Evolutionary conservation across 768 basidiomycete genomes (phyloP), one percentile per base, ranked within the genome.

Genomic region (Rossbeevera mucosa): DNA sequence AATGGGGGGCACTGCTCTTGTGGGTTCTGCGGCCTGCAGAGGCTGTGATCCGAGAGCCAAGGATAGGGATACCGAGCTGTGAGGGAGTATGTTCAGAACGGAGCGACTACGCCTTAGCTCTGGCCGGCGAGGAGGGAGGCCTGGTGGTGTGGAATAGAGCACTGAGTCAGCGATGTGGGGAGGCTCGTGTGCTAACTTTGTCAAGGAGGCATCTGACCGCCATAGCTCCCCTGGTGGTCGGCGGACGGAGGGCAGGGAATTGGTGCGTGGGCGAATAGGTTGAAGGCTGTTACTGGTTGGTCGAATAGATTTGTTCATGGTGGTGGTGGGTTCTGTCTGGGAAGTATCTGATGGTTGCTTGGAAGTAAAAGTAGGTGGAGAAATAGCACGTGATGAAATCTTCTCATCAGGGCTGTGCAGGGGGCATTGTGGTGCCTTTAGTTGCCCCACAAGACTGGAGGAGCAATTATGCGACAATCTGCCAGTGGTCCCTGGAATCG

Each of bases 31-130:
- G 24, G 57, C 57, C 44, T 41, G 40, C 11, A 67, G 20, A 45
- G 64, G 63, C 48, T 61, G 64, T 53, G 63, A 69, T 29, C 61
- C 69, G 7, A 57, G 52, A 22, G 67, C 63, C 47, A 65, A 43
- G 7, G 61, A 61, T 5, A 54, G 48, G 1, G 66, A 68, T 3
- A 54, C 22, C 14, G 67, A 63, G 16, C 53, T 28, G 38, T 28
- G 29, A 6, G 48, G 41, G 29, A 38, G 41, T 7, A 45, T n/a
- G 41, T 55, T 51, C 7, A 54, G 9, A 43, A 44, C 49, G 2
- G 58, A 55, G 16, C 24, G 28, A 25, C 53, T 44, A 21, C 50
- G 57, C 44, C 48, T 58, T 38, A 51, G 21, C 14, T 54, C 53
- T 31, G 54, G 20, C 20, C 44, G 53, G 16, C 31, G 51, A 38